These are phyloP conservation scores for Coemansia sp. DNA, from an alignment of 192 early-diverging fungal genomes.

Conservation along the genomic window DNA sequence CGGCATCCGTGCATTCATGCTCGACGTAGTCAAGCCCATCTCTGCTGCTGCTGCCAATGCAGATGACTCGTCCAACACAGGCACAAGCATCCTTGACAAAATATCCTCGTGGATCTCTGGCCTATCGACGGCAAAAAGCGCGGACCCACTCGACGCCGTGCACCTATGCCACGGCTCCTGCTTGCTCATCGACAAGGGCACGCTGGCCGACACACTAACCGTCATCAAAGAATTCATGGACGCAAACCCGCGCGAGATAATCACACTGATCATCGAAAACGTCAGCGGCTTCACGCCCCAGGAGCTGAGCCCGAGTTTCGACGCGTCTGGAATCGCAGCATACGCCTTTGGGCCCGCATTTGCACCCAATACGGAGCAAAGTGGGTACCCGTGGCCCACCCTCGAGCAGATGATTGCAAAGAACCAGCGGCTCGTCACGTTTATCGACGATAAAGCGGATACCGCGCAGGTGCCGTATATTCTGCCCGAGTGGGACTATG, in stretches of 20 bases:
- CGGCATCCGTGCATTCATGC: constrained; percentile 74
- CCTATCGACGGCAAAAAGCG: neutral
- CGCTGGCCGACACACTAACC: constrained; percentile 53
- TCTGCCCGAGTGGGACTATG: constrained; percentile 46
- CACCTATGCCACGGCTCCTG: constrained; percentile 73
- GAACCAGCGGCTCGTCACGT: constrained; percentile 66
- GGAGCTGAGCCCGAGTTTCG: constrained; percentile 57
- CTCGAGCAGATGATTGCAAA: constrained; percentile 59
- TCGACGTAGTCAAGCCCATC: constrained; percentile 53
- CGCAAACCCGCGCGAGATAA: constrained; percentile 66
- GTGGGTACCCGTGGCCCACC: constrained; percentile 65
- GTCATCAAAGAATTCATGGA: constrained; percentile 61
- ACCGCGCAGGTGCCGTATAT: constrained; percentile 51
- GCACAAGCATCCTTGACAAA: neutral
- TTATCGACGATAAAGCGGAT: constrained; percentile 64
- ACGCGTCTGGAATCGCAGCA: constrained; percentile 49
- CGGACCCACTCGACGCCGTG: constrained; percentile 16
- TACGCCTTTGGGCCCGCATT: constrained; percentile 31
- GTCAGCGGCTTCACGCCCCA: constrained; percentile 47
- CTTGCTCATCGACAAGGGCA: constrained; percentile 60
- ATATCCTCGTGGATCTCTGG: constrained; percentile 2
- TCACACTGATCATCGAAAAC: constrained; percentile 79
- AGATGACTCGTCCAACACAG: neutral
- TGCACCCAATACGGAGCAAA: constrained; percentile 7
- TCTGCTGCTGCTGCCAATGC: neutral